A percentile compares a stretch with the other conserved stretches of the same genome.
These are phyloP conservation scores for Macrolepiota albuminosa DNA, from an alignment of 768 basidiomycete genomes.

Conservation along the genomic window DNA sequence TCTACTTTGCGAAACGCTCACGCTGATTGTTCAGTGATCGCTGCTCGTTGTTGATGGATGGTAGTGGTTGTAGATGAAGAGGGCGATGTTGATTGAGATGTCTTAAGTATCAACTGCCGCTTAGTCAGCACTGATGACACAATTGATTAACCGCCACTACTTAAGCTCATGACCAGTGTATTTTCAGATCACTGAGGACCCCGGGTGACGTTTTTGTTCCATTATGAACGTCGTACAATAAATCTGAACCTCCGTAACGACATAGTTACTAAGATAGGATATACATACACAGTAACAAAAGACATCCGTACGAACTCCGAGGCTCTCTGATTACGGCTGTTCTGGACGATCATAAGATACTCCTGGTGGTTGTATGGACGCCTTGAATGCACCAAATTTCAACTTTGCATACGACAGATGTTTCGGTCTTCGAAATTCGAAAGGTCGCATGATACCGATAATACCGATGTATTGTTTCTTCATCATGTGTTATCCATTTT, in stretches of 20 bases:
- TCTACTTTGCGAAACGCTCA: background rate
- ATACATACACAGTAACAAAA: too few relatives aligned
- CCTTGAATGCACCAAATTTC: background rate
- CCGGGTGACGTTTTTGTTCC: background rate
- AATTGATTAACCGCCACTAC: background rate
- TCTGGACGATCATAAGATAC: background rate
- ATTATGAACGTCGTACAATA: background rate
- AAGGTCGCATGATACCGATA: background rate
- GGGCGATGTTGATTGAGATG: background rate
- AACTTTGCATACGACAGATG: background rate
- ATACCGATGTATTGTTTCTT: background rate
- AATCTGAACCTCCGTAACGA: background rate
- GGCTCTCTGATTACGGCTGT: background rate
- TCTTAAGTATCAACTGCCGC: constrained; percentile 9
- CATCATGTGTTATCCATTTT: background rate
- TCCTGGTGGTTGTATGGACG: background rate
- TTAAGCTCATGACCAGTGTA: too few relatives aligned
- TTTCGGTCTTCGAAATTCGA: background rate
- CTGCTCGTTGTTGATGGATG: background rate
- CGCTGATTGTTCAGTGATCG: background rate
- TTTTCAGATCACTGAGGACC: too few relatives aligned
- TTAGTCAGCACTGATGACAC: constrained; percentile 10
- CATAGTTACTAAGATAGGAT: too few relatives aligned
- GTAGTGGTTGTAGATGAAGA: constrained; percentile 10
- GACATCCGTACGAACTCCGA: background rate